Percentiles rank a stretch among this genome's conserved stretches.
Conservation (phyloP, 2,329 filamentous ascomycete species). For the Ophiostoma tasmaniense region DNA sequence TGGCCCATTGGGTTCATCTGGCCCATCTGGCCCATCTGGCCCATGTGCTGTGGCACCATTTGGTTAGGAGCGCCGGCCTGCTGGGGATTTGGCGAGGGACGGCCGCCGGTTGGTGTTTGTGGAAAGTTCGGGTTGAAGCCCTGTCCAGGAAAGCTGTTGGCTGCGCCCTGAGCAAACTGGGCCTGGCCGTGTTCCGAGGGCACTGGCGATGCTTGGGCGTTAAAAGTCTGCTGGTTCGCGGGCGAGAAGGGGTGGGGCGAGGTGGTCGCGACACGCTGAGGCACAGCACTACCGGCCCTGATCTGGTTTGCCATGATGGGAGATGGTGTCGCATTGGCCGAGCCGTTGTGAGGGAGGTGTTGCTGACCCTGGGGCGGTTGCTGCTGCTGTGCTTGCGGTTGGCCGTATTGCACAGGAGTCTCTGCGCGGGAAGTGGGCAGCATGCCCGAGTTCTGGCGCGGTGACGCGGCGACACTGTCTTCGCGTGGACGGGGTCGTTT, state of each 20-base stretch:
- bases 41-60: slow-evolving; percentile 15
- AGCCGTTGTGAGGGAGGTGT: slow-evolving; percentile 73
- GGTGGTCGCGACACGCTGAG: slow-evolving; percentile 77
- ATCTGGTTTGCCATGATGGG: slow-evolving; percentile 83
- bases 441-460: slow-evolving; percentile 64
- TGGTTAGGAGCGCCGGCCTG: slow-evolving; percentile 28
- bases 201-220: slow-evolving; percentile 63
- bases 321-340: slow-evolving; percentile 79
- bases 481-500: slow-evolving; percentile 77
- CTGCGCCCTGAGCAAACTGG: slow-evolving; percentile 41
- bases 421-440: slow-evolving; percentile 80
- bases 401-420: slow-evolving; percentile 72
- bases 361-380: slow-evolving; percentile 56
- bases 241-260: slow-evolving; percentile 89
- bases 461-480: slow-evolving; percentile 77
- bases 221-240: slow-evolving; percentile 63
- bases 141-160: slow-evolving; percentile 43
- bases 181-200: slow-evolving; percentile 62
- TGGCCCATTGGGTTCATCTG: slow-evolving; percentile 20
- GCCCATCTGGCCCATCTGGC: slow-evolving; percentile 44
- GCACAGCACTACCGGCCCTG: slow-evolving; percentile 55
- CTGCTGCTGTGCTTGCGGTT: slow-evolving; percentile 30
- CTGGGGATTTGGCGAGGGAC: slow-evolving; percentile 49
- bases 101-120: slow-evolving; percentile 46
- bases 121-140: slow-evolving; percentile 52